These are phyloP conservation scores for Saccharomyces cerevisiae DNA, from an alignment of 805 yeast species.

Conservation along the genomic window DNA sequence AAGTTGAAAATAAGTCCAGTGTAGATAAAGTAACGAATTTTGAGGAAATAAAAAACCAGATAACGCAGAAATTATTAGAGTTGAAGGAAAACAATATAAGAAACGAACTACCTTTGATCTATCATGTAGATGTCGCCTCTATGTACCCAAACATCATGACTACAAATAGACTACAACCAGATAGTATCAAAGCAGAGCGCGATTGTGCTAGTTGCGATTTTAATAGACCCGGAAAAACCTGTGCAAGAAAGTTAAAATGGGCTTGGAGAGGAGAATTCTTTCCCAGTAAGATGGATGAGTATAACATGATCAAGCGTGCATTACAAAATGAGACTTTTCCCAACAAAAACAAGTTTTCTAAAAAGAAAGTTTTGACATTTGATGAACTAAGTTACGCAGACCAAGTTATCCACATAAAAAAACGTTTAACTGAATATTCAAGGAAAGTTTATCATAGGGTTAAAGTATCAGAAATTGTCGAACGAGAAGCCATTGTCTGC, in stretches of 20 bases:
- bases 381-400: constrained; percentile 71
- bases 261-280: constrained; percentile 96
- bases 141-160: constrained; percentile 99
- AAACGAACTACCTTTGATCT: constrained; percentile 74
- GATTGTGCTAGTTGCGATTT: constrained; percentile 98
- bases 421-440: constrained; percentile 75
- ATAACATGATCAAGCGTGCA: constrained; percentile 79
- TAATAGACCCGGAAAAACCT: constrained; percentile 86
- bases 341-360: constrained; percentile 44
- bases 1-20: constrained; percentile 66
- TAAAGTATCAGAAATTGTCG: constrained; percentile 74
- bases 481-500: constrained; percentile 88
- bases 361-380: constrained; percentile 53
- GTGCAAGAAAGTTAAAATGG: constrained; percentile 92
- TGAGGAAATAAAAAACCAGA: constrained; percentile 59
- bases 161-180: constrained; percentile 93
- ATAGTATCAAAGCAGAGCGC: constrained; percentile 88
- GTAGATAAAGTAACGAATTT: constrained; percentile 74
- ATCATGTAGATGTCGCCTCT: constrained; percentile 97
- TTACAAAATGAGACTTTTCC: constrained; percentile 73
- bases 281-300: constrained; percentile 88
- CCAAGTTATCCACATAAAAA: constrained; percentile 67
- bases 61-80: constrained; percentile 47
- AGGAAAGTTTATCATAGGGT: constrained; percentile 76
- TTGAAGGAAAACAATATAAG: constrained; percentile 57